Evolutionary conservation across 306 rosid species (phyloP).

Genomic region (Cucurbita pepo): DNA sequence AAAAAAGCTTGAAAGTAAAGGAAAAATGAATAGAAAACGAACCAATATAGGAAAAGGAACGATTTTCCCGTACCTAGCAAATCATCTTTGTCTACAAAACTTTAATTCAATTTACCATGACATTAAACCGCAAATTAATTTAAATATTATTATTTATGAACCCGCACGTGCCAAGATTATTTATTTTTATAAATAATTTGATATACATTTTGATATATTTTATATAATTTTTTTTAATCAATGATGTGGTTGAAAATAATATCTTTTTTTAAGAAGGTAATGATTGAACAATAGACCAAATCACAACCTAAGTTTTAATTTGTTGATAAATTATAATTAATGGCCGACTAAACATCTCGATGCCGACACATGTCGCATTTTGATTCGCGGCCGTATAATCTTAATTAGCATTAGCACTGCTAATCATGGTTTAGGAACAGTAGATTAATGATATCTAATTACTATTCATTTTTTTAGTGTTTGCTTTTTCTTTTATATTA

Average conservation of each 20-base stretch:
- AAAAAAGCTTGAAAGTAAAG: background rate
- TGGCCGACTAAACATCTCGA: slow-evolving; percentile 3
- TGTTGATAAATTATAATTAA: background rate
- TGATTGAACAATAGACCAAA: slow-evolving; percentile 1
- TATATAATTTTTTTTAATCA: background rate
- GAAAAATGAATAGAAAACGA: background rate
- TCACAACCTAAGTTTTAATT: background rate
- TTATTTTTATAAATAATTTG: background rate
- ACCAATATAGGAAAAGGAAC: background rate
- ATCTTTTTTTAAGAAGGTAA: background rate
- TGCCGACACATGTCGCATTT: background rate
- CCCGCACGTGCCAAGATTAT: background rate
- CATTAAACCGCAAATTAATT: background rate
- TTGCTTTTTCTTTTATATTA: background rate
- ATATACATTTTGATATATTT: background rate
- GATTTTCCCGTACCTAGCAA: background rate
- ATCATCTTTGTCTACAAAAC: background rate
- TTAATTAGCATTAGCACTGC: slow-evolving; percentile 2
- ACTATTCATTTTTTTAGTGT: background rate
- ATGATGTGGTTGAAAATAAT: background rate
- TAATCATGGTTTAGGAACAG: slow-evolving; percentile 2
- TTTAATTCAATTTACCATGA: background rate
- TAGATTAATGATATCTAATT: background rate
- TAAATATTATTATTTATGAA: background rate
- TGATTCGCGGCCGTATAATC: background rate